A percentile compares a stretch with the other conserved stretches of the same genome.
Conservation (phyloP, 208 protist genomes). For the Trichomonas vaginalis region DNA sequence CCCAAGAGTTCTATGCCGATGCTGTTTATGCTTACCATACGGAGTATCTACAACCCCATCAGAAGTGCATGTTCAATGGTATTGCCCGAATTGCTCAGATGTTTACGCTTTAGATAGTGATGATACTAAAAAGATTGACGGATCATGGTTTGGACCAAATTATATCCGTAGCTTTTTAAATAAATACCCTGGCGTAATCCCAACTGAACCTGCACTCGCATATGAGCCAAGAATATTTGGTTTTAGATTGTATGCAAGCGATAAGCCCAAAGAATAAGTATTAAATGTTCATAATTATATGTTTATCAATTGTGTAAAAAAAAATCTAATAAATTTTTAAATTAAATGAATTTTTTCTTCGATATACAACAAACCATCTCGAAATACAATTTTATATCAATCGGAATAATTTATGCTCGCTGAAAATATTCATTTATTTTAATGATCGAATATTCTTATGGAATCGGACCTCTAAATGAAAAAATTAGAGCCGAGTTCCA, state of each 20-base stretch:
- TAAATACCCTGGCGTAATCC: neutral
- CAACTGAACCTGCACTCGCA: neutral
- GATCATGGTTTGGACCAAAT: neutral
- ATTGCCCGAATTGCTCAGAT: conserved; percentile 10
- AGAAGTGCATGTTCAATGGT: neutral
- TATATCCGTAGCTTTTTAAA: neutral
- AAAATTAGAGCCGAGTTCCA: neutral
- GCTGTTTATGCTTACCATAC: neutral
- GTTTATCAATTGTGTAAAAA: no score
- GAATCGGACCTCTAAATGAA: neutral
- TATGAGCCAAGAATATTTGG: conserved; percentile 1
- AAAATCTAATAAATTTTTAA: no score
- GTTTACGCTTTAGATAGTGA: neutral
- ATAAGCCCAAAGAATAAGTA: neutral
- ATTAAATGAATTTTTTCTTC: no score
- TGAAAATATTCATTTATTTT: no score
- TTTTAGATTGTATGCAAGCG: neutral
- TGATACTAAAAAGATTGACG: neutral
- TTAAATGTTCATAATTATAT: no score
- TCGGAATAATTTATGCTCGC: no score
- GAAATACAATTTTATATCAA: no score
- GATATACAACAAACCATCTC: no score
- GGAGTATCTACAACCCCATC: neutral
- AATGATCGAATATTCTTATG: neutral
- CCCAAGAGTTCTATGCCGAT: neutral